These are phyloP conservation scores for Colletotrichum tamarilloi DNA, from an alignment of 2,329 filamentous ascomycete genomes.

Conservation along the genomic window DNA sequence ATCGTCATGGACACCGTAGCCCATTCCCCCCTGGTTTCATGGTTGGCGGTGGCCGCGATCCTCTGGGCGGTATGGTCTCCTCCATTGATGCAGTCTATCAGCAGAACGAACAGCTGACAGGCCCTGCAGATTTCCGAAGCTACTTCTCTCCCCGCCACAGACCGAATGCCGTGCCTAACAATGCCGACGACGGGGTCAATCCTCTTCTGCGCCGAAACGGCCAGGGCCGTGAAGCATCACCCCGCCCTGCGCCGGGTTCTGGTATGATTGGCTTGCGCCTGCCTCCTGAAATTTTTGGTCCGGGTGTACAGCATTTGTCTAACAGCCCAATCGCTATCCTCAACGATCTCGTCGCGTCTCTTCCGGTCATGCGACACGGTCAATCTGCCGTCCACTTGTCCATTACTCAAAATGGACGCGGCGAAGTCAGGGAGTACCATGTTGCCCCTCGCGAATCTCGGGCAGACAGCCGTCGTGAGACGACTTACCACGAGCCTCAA, in stretches of 20 bases:
- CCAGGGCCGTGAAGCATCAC: slow-evolving; percentile 55
- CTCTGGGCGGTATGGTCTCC: slow-evolving; percentile 42
- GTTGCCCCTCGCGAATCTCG: slow-evolving; percentile 55
- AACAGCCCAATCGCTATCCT: slow-evolving; percentile 66
- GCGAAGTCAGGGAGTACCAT: slow-evolving; percentile 64
- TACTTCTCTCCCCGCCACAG: slow-evolving; percentile 65
- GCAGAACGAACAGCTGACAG: neutral
- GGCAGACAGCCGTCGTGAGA: slow-evolving; percentile 61
- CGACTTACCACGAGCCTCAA: slow-evolving; percentile 68
- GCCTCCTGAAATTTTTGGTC: slow-evolving; percentile 57
- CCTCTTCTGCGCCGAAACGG: slow-evolving; percentile 80
- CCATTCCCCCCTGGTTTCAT: slow-evolving; percentile 69
- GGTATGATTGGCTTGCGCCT: slow-evolving; percentile 66
- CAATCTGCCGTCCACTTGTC: slow-evolving; percentile 70
- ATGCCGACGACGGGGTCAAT: slow-evolving; percentile 84
- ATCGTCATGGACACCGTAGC: slow-evolving; percentile 65
- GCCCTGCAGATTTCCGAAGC: slow-evolving; percentile 56
- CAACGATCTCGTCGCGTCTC: slow-evolving; percentile 66
- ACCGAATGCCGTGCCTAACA: slow-evolving; percentile 62
- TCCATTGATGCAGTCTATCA: neutral
- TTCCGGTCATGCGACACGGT: slow-evolving; percentile 60
- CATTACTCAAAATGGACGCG: slow-evolving; percentile 60
- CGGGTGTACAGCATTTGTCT: slow-evolving; percentile 47
- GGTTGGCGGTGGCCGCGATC: slow-evolving; percentile 66
- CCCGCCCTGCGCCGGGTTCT: slow-evolving; percentile 60